Evolutionary conservation across 306 rosid species (phyloP), one percentile per base, ranked within the genome.

Genomic region (Leucaena leucocephala): DNA sequence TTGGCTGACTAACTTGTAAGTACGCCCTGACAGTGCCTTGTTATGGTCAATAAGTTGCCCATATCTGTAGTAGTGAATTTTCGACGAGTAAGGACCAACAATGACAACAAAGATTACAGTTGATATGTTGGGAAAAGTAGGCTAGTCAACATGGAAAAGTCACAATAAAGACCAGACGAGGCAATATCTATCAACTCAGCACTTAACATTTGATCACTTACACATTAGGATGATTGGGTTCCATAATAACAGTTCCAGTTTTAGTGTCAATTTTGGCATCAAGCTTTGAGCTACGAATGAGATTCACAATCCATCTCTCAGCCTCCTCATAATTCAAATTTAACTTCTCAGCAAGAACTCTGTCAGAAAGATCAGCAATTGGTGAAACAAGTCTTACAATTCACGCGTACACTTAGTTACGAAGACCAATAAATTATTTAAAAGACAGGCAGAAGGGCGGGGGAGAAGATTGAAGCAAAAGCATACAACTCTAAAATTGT

Each of bases 311-410:
- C 98, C 97, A 95, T 78, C 93, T 90, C 91, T 95, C 97, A 42
- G 98, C 97, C 61, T 90, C 98, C 86, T 95, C 97, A 35, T 92
- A 91, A 71, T 92, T 92, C 84, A 95, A 80, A 87, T 91, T 95
- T 74, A 95, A 70, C 82, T 95, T 95, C 85, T 91, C 97, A 11
- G 98, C 97, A 64, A 95, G 98, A 69, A 92, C 92, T 6, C 98
- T 95, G 91, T 58, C 75, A 78, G n/a, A 64, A 69, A 57, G 6
- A 57, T 9, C 52, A 84, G 74, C 33, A 68, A 77, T 73, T 72
- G 27, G 50, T n/a, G 71, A 61, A 61, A 61, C 40, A n/a, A 14
- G n/a, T 12, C 67, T 33, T 12, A 12, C 39, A 33, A 61, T 12
- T 61, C 19, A 11, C 14, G 4, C 4, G 71, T 33, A 17, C 3